phyloP scores from a whole-genome alignment of 768 basidiomycete species.

The Suillus cothurnatus region DNA sequence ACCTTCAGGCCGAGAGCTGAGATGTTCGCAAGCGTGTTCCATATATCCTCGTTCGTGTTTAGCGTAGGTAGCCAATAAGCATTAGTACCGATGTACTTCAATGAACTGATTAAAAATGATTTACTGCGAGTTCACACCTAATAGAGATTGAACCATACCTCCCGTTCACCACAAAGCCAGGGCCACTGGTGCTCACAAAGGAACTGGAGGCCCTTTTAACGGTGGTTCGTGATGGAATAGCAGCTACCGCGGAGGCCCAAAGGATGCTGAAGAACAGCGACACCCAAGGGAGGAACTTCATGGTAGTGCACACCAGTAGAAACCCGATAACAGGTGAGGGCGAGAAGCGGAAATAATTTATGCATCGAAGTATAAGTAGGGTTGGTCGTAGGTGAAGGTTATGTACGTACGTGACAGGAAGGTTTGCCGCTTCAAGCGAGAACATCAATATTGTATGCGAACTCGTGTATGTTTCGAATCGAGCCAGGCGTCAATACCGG shows the following conservation, averaged over 20 bases:
- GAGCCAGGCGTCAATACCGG: constrained; percentile 7
- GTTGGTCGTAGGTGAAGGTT: neutral
- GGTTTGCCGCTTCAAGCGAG: constrained; percentile 5
- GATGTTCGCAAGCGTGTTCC: constrained; percentile 58
- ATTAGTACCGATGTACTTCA: constrained; percentile 56
- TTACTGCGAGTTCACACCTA: constrained; percentile 23
- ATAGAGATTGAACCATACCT: constrained; percentile 35
- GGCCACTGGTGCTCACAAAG: constrained; percentile 48
- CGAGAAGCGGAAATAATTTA: neutral
- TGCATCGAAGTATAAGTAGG: constrained; percentile 22
- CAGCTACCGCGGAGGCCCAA: constrained; percentile 31
- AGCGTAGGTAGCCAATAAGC: constrained; percentile 67
- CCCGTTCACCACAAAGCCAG: constrained; percentile 57
- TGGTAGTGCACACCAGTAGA: constrained; percentile 26
- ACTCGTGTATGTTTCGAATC: neutral
- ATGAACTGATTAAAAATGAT: constrained; percentile 34
- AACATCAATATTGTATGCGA: constrained; percentile 12
- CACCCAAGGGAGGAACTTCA: constrained; percentile 37
- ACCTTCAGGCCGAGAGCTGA: constrained; percentile 56
- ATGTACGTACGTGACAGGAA: constrained; percentile 20
- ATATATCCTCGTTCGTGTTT: constrained; percentile 57
- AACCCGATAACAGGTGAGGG: constrained; percentile 4
- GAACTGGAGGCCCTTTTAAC: constrained; percentile 33
- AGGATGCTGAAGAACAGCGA: constrained; percentile 31
- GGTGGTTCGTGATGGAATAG: constrained; percentile 35